Percentiles rank a stretch among this genome's conserved stretches.
Conservation (phyloP, 345 rosid species). For the Kandelia obovata region DNA sequence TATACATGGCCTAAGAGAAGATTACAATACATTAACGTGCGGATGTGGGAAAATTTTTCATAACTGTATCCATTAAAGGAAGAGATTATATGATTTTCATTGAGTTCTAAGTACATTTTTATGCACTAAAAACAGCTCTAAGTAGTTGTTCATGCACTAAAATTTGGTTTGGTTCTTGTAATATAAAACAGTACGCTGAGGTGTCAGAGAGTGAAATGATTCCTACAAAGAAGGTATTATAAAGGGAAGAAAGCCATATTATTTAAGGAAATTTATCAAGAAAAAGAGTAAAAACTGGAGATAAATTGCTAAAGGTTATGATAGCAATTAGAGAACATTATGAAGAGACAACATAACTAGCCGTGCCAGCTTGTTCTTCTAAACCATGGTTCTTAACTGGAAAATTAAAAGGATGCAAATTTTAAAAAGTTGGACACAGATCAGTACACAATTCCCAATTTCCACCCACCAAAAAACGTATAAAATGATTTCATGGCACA, state of each 20-base stretch:
- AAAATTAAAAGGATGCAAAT: neutral
- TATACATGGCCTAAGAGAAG: constrained; percentile 1
- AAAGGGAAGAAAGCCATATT: too few species aligned
- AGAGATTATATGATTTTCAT: neutral
- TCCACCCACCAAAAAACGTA: neutral
- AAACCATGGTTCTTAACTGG: neutral
- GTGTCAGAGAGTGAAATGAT: too few species aligned
- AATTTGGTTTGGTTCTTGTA: too few species aligned
- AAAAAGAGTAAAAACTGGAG: too few species aligned
- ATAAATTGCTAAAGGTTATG: too few species aligned
- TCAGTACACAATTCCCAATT: neutral
- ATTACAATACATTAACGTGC: neutral
- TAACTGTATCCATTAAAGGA: neutral
- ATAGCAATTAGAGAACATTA: too few species aligned
- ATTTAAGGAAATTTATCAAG: too few species aligned
- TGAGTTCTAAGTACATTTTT: too few species aligned
- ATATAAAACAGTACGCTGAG: too few species aligned
- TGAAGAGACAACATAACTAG: neutral
- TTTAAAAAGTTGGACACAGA: neutral
- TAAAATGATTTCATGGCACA: neutral
- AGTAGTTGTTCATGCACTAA: too few species aligned
- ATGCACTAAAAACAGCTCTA: too few species aligned
- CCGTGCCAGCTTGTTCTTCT: neutral
- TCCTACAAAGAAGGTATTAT: too few species aligned
- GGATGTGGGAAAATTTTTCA: neutral